Evolutionary conservation across 495 filamentous ascomycete genomes (phyloP), one percentile per base, ranked within the genome.

Genomic region (Hypomontagnella monticulosa): DNA sequence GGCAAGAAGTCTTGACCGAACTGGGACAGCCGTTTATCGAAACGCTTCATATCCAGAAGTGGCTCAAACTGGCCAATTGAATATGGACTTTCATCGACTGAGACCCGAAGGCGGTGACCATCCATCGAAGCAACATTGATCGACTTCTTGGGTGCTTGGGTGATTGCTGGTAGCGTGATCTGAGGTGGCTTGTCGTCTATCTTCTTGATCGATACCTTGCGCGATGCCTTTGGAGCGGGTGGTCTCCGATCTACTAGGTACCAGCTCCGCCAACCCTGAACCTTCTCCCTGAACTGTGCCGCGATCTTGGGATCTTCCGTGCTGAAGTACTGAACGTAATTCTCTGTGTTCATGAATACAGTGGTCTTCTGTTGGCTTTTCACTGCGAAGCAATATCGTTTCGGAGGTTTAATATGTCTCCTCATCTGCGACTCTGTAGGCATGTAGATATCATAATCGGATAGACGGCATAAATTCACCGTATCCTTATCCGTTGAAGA

Each of bases 321-420:
- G 40, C 86, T 86, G 76, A 99, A 96, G 74, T 93, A 97, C 63
- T 98, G 94, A 9, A 96, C 88, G 73, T 91, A 99, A 57, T 93
- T 93, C 19, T 91, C 86, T 0, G 88, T 90, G 33, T 87, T 88
- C 34, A 91, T 71, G 69, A 98, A 99, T 71, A 97, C 87, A 33
- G 83, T 89, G 4, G 89, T 88, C 68, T 96, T 97, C 71, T 98
- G 89, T 75, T 97, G 95, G 62, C 92, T 96, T 73, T 97, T 97
- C 66, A 99, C 83, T 3, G 92, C 93, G 70, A 89, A 93, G 74
- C 92, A 97, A 54, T 88, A 80, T 69, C 87, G 89, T 68, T 92
- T 93, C 0, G 91, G 91, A 1, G 90, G 88, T 63, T 85, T 90
- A 56, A 93, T 77, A 56, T 87, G 84, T 37, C 85, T 84, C 32